phyloP scores from a whole-genome alignment of 164 flowering plant genomes.

The Cinnamomum chago region DNA sequence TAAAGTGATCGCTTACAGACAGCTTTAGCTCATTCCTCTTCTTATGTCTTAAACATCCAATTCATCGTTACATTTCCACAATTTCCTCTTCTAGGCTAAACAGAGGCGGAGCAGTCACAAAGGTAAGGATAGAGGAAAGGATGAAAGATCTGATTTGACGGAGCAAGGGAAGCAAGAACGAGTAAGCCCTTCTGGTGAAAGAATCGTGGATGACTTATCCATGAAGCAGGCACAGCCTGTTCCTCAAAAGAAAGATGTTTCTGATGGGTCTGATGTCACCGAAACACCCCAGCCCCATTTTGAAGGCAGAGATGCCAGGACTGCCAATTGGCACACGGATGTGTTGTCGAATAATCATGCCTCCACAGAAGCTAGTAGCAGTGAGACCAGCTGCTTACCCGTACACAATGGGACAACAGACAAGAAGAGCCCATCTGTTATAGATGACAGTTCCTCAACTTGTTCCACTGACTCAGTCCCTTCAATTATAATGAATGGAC shows the following conservation, averaged over 20 bases:
- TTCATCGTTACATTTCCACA: no score
- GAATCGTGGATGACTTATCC: conserved; percentile 24
- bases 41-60: not conserved
- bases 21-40: not conserved
- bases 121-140: conserved; percentile 71
- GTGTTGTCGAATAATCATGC: conserved; percentile 57
- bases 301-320: conserved; percentile 77
- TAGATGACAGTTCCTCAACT: conserved; percentile 98
- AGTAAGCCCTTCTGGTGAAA: conserved; percentile 30
- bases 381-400: conserved; percentile 31
- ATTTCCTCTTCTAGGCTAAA: conserved; percentile 44
- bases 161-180: conserved; percentile 31
- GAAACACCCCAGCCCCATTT: conserved; percentile 63
- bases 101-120: conserved; percentile 78
- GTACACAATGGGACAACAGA: conserved; percentile 56
- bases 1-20: not conserved
- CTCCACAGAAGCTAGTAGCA: conserved; percentile 54
- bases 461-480: conserved; percentile 93
- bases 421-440: conserved; percentile 44
- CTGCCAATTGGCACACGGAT: conserved; percentile 85
- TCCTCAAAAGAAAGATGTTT: conserved; percentile 67
- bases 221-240: conserved; percentile 31
- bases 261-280: conserved; percentile 56
- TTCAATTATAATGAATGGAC: conserved; percentile 57
- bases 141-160: conserved; percentile 39